phyloP scores from a whole-genome alignment of 2,329 filamentous ascomycete genomes.

The Xylariaceae sp. region DNA sequence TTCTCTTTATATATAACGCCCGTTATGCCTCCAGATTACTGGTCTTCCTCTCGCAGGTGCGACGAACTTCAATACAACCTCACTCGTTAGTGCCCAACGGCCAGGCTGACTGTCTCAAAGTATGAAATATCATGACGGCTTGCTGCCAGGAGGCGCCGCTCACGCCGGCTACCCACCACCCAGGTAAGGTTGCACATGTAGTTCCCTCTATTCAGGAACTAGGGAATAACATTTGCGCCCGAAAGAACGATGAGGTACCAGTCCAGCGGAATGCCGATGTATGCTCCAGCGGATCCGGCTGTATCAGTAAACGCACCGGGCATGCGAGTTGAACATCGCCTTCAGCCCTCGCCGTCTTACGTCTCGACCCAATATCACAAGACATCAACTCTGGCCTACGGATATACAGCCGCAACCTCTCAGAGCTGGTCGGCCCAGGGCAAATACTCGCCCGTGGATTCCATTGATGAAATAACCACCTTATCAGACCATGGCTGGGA shows the following conservation, averaged over 20 bases:
- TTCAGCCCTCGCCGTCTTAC: conserved; percentile 37
- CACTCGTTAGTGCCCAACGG: conserved; percentile 19
- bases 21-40: conserved; percentile 43
- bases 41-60: conserved; percentile 50
- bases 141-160: conserved; percentile 24
- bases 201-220: conserved; percentile 18
- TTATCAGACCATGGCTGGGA: conserved; percentile 57
- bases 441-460: conserved; percentile 52
- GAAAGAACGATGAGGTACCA: conserved; percentile 41
- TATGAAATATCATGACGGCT: conserved; percentile 29
- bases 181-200: conserved; percentile 30
- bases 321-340: conserved; percentile 37
- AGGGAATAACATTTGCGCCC: conserved; percentile 33
- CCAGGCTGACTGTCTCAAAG: conserved; percentile 29
- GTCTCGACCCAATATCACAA: conserved; percentile 37
- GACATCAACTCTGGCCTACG: conserved; percentile 28
- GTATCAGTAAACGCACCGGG: conserved; percentile 30
- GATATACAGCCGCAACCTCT: conserved; percentile 38
- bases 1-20: conserved; percentile 36
- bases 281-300: conserved; percentile 17
- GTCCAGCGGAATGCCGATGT: conserved; percentile 31
- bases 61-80: conserved; percentile 28
- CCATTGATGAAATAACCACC: conserved; percentile 53
- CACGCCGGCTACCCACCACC: conserved; percentile 29
- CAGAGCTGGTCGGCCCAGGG: conserved; percentile 45